Base-by-base conservation (phyloP, 305 asterid species). In the Caryopteris hybrid region DNA sequence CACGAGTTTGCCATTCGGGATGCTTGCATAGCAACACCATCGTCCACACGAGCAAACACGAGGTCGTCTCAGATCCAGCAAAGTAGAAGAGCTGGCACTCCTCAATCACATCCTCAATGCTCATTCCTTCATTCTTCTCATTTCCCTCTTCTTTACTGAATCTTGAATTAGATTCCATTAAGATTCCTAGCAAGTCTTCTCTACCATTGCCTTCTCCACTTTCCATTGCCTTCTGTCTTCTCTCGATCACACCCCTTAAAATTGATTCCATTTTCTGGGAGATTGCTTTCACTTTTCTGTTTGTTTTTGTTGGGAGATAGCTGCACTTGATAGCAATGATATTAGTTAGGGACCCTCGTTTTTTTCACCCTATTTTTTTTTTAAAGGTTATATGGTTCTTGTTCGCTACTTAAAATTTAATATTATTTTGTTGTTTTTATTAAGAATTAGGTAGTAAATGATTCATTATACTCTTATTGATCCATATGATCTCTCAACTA, bases 291-390 rank as follows among this genome's bases (percentile, higher is more conserved):
- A 81, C 21, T 62, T 83, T 75, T 66, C 68, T 76, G 51, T 78
- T 81, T 13, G 72, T 53, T 56, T 81, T 80, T 5, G 86, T 80
- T 0, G 91, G 95, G 41, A 81, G 2, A 77, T 70, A 81, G 64
- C 91, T 81, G 46, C 23, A 8, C 8, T 0, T 6, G 2, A 36
- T 6, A 31, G 11, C 2, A 7, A 16, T 7, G 14, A 8, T 6
- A 20, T 50, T n/a, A n/a, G n/a, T n/a, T n/a, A n/a, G n/a, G n/a
- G n/a, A n/a, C n/a, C n/a, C n/a, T n/a, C n/a, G n/a, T n/a, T n/a
- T n/a, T n/a, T n/a, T n/a, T n/a, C n/a, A n/a, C n/a, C n/a, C n/a
- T n/a, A n/a, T n/a, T n/a, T n/a, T n/a, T n/a, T n/a, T n/a, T n/a
- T n/a, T n/a, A n/a, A n/a, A n/a, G n/a, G n/a, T n/a, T n/a, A n/a